Base-by-base conservation (phyloP, 2,329 filamentous ascomycete genomes). In the Hawksworthiomyces lignivorus region DNA sequence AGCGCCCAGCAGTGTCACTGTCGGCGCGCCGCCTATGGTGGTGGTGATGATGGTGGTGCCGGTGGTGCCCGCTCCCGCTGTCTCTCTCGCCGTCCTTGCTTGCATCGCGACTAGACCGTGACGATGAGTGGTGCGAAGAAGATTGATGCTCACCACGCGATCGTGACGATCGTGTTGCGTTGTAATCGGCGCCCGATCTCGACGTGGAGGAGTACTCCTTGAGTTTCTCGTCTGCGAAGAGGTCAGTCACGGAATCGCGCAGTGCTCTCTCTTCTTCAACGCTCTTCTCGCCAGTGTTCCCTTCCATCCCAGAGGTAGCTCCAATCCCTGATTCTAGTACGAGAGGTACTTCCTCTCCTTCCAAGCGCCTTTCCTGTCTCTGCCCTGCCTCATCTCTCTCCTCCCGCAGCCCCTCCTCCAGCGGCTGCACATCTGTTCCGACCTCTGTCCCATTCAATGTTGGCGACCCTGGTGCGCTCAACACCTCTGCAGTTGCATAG, bases 201-300 rank as follows among this genome's bases (percentile, higher is more conserved):
- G 33, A 21, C 18, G 40, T 17, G 36, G 39, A 24, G 48, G 54
- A 54, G 41, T 53, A 53, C 47, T 63, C 61, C 56, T 59, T 64
- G 54, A 55, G 58, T 50, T 54, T 57, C 43, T 71, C 69, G 61
- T 73, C 72, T 76, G 64, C 62, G 60, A 64, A 70, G 56, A 69
- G 64, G 72, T 77, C 68, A 77, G 73, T 64, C 69, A 69, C 64
- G 60, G 64, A 62, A 59, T 61, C 58, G 55, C 60, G 56, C 62
- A 67, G 58, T 53, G 62, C 62, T 50, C 59, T 55, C 48, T 64
- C 59, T 51, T 54, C 55, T 53, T 46, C 48, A 43, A 56, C 54
- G 50, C 56, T 52, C 48, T 56, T 52, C 51, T 55, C 51, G 38
- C 7, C 27, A n/a, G 15, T 20, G 7, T 20, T 21, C 26, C 20